Base-by-base conservation (phyloP, 208 protist genomes). In the Trypanosoma cruzi region DNA sequence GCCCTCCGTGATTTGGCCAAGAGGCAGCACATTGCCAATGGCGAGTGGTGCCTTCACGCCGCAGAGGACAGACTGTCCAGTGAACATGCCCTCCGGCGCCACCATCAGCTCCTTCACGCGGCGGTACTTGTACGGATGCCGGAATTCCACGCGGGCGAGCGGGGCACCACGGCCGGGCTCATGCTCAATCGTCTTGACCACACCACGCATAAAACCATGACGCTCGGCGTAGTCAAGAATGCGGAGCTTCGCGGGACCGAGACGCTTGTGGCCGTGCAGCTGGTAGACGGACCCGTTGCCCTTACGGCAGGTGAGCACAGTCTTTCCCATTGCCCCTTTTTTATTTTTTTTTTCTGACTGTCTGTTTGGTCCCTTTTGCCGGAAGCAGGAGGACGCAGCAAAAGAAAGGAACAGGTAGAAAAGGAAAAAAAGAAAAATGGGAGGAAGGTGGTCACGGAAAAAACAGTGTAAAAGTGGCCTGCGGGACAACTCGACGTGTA, bases 91-190 rank as follows among this genome's bases (percentile, higher is more conserved):
- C 92, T 99, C 99, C 62, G 98, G 80, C 56, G 98, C 98, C 62
- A 99, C 90, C 81, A 99, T 99, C 29, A 95, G 65, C 86, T 99
- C 88, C 70, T 95, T 98, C 34, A 93, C 86, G 36, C 89, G 62
- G 61, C 84, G 81, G 92, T 92, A 98, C 70, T 93, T 92, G 84
- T 99, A 98, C 53, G 96, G 87, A 79, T 99, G 81, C 73, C 94
- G 94, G 97, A 99, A 99, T 66, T 95, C 76, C 73, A 99, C 98
- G 61, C 81, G 75, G 53, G 98, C 99, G 42, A 99, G 85, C 49
- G 99, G 98, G 61, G 99, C 99, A 83, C 99, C 99, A 91, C 99
- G 93, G 54, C 99, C 99, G 54, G 98, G 90, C 74, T 99, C 99
- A 90, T 99, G 99, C 77, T 99, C 90, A 79, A 99, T 99, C 46